Base-by-base conservation (phyloP, 176 grass and related monocot genomes). In the Poa pratensis region DNA sequence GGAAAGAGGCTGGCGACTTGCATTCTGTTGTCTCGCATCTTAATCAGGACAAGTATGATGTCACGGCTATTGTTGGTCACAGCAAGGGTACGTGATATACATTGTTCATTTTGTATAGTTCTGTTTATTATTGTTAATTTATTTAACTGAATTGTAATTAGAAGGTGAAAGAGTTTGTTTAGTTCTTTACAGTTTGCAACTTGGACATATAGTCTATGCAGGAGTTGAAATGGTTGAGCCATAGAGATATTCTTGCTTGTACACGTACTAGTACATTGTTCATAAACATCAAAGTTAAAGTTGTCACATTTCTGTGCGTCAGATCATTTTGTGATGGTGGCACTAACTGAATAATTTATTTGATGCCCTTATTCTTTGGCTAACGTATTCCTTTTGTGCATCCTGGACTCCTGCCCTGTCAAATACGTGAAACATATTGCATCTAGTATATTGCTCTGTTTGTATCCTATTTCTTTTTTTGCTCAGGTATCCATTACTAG, bases 51-150 rank as follows among this genome's bases (percentile, higher is more conserved):
- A 92, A 88, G 17, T 88, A 88, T 84, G 90, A 90, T 78, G 77
- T 90, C 50, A 82, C 77, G 48, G 90, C 93, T 70, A 86, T 95
- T 83, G 63, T 90, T 87, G 93, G 93, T 27, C 93, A 95, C 69
- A 95, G 90, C 82, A 97, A 97, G 91, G 95, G 95, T 97, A 43
- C 16, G 65, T 79, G 73, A 57, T 20, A 42, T 80, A 20, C 24
- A 12, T 83, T 7, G 7, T 54, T 64, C 30, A 5, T 28, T 85
- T 86, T 35, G 43, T 71, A 28, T 77, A 37, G 17, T 49, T 1
- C 3, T 69, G 39, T 19, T 69, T 18, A 61, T 42, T 83, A 22
- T 50, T 60, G 45, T 88, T 49, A 75, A 30, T 30, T 30, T 1
- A 2, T 35, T 37, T 11, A 2, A 15, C 48, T 77, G 23, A 62